These are phyloP conservation scores for Dactylellina drechsleri DNA, from an alignment of 2,329 filamentous ascomycete genomes.

Conservation along the genomic window DNA sequence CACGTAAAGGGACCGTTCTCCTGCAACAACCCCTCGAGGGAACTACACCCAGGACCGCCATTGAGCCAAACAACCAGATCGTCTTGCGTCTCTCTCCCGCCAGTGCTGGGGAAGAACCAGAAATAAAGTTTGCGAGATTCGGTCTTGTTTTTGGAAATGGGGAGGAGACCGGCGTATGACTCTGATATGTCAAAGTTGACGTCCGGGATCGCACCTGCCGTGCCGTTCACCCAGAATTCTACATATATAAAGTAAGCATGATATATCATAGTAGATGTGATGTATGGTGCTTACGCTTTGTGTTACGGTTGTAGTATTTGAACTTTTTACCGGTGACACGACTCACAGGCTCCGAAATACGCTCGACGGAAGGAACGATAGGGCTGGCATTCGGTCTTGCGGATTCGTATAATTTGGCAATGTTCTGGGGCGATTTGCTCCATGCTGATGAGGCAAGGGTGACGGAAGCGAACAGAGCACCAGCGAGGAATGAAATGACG, in stretches of 20 bases:
- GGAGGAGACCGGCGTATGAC: conserved; percentile 72
- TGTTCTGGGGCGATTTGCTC: conserved; percentile 30
- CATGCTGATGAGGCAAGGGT: conserved; percentile 38
- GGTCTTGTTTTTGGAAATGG: conserved; percentile 66
- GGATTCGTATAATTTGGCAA: conserved; percentile 26
- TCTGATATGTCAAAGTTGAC: conserved; percentile 76
- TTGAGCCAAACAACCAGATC: conserved; percentile 74
- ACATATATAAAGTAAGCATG: neutral
- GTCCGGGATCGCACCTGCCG: conserved; percentile 69
- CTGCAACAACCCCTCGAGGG: conserved; percentile 75
- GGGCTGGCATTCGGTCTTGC: neutral
- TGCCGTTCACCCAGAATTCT: conserved; percentile 74
- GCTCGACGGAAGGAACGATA: conserved; percentile 3
- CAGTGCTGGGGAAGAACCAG: conserved; percentile 72
- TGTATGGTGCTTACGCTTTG: conserved; percentile 56
- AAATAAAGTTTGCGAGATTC: conserved; percentile 71
- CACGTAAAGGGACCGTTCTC: conserved; percentile 80
- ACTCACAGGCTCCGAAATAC: neutral
- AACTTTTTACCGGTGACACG: conserved; percentile 14
- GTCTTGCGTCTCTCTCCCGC: conserved; percentile 65
- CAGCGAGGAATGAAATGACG: conserved; percentile 25
- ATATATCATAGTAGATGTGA: neutral
- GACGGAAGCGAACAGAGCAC: conserved; percentile 34
- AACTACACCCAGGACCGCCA: conserved; percentile 69
- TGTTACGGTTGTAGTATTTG: conserved; percentile 57